Evolutionary conservation across 192 early-diverging fungal genomes (phyloP).

Genomic region (Backusella sp.): DNA sequence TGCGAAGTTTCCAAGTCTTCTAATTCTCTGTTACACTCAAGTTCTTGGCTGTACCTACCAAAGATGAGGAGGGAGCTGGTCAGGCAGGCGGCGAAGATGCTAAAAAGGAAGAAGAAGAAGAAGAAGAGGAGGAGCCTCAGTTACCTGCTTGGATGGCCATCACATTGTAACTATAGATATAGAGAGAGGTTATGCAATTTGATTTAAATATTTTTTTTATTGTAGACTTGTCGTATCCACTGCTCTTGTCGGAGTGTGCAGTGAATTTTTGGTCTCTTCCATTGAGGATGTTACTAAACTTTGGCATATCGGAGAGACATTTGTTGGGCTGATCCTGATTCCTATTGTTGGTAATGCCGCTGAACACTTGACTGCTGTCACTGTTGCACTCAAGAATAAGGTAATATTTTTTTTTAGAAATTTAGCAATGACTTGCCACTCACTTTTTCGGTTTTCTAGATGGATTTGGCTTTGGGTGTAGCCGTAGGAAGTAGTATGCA

Average conservation of each 20-base stretch:
- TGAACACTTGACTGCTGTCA: conserved; percentile 82
- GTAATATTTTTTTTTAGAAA: not conserved
- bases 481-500: conserved; percentile 90
- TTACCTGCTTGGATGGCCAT: conserved; percentile 44
- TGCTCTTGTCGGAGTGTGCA: conserved; percentile 71
- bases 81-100: not conserved
- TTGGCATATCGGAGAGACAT: conserved; percentile 72
- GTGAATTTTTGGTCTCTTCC: conserved; percentile 82
- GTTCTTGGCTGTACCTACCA: not conserved
- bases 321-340: conserved; percentile 88
- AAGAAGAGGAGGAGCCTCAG: conserved; percentile 64
- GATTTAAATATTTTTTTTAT: conserved; percentile 45
- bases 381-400: conserved; percentile 80
- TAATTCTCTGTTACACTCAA: not conserved
- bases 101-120: conserved; percentile 32
- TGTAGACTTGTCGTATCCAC: conserved; percentile 41
- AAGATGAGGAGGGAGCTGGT: not conserved
- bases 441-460: conserved; percentile 27
- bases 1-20: not conserved
- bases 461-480: conserved; percentile 90
- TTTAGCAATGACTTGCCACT: not conserved
- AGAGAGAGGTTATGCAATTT: not conserved
- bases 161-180: conserved; percentile 17
- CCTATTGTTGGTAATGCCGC: conserved; percentile 91
- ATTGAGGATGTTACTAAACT: conserved; percentile 74